Base-by-base conservation (phyloP, 352 stramenopile species). In the Globisporangium middletonii region DNA sequence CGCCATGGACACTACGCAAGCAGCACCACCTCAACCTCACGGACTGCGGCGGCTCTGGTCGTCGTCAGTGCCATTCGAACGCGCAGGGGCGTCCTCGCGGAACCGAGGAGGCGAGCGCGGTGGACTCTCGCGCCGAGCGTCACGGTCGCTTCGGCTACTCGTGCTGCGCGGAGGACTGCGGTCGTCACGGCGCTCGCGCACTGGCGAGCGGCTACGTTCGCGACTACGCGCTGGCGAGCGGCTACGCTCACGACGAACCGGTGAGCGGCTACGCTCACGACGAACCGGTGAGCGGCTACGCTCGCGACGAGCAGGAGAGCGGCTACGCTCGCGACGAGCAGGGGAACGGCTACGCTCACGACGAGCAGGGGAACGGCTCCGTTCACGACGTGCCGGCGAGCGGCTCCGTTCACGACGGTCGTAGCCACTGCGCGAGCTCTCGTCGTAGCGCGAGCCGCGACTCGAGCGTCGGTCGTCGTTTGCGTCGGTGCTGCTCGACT, bases 341-440 rank as follows among this genome's bases (percentile, higher is more conserved):
- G 42, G 42, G 5, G 42, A 46, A 19, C 42, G 42, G 16, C 42
- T 46, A 5, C 42, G 42, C n/a, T 46, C 42, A 19, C 42, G 42
- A 8, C 42, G 16, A 4, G 12, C 42, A 26, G 42, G 42, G 5
- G 42, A 46, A 19, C 42, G 42, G 16, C 42, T 46, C 13, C 42
- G 42, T 46, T 46, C 42, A 9, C 43, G 18, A 4, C 43, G 18
- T 1, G 18, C 23, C 6, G 55, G 55, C 35, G 55, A 60, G 5
- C 55, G 55, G 12, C 55, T 60, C 6, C 55, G 55, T 11, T 60
- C 55, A 15, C 55, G 55, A 60, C 55, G 55, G 41, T 45, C 41
- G 4, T 52, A 37, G 1, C 47, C 47, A 13, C 27, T 33, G 18
- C 33, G 33, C 33, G 33, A 38, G 1, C 33, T 38, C 5, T 38